Conservation (phyloP, 148 eudicot species). For the Tetragonia tetragonoides region DNA sequence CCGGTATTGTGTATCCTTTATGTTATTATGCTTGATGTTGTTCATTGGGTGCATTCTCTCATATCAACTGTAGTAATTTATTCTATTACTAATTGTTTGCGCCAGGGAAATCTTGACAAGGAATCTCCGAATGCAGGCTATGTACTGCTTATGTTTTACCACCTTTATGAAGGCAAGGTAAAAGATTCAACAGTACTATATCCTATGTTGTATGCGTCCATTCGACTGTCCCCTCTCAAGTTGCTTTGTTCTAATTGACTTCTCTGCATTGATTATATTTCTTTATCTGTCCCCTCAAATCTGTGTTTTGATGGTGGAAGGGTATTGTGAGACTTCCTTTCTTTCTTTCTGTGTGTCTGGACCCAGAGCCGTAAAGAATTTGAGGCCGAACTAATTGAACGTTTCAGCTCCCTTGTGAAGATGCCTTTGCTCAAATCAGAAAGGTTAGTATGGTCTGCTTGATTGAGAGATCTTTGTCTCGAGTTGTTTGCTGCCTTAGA, state of each 20-base stretch:
- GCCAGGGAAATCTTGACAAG: slow-evolving; percentile 89
- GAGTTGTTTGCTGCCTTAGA: neutral
- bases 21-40: neutral
- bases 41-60: neutral
- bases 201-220: neutral
- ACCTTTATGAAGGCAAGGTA: slow-evolving; percentile 92
- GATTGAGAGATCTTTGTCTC: neutral
- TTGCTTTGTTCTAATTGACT: neutral
- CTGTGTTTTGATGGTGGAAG: no score
- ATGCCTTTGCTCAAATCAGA: slow-evolving; percentile 80
- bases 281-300: no score
- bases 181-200: neutral
- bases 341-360: slow-evolving; percentile 13
- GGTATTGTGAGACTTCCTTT: neutral
- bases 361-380: slow-evolving; percentile 72
- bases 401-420: slow-evolving; percentile 88
- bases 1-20: slow-evolving; percentile 48
- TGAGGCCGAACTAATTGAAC: slow-evolving; percentile 85
- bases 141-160: slow-evolving; percentile 87
- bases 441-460: slow-evolving; percentile 40
- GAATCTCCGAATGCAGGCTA: slow-evolving; percentile 82
- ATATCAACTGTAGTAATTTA: neutral
- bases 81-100: neutral
- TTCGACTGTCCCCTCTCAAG: neutral
- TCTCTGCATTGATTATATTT: no score